phyloP scores from a whole-genome alignment of 2,329 filamentous ascomycete genomes.

The Teratosphaeria zuluensis region DNA sequence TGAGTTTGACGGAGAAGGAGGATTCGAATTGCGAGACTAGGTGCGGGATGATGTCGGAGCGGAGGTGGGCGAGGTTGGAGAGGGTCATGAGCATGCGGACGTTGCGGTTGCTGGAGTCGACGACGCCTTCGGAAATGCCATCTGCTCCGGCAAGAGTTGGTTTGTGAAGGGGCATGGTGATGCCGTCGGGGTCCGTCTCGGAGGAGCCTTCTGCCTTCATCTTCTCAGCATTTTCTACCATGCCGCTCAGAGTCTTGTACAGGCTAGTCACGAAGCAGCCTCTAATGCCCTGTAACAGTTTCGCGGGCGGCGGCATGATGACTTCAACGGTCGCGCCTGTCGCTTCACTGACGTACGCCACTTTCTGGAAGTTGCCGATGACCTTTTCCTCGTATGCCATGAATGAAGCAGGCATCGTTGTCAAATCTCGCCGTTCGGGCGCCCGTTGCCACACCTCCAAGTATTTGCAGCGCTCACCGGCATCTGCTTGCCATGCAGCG shows the following conservation, averaged over 20 bases:
- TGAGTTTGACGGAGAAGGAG: slow-evolving; percentile 85
- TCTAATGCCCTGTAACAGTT: slow-evolving; percentile 81
- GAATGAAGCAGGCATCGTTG: slow-evolving; percentile 82
- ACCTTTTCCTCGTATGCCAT: slow-evolving; percentile 75
- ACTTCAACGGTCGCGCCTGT: slow-evolving; percentile 56
- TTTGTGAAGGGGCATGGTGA: slow-evolving; percentile 38
- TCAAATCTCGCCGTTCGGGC: slow-evolving; percentile 72
- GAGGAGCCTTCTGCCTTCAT: slow-evolving; percentile 50
- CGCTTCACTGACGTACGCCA: slow-evolving; percentile 75
- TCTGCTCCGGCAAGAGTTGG: slow-evolving; percentile 8
- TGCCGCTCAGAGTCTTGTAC: slow-evolving; percentile 86
- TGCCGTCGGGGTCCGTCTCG: slow-evolving; percentile 42
- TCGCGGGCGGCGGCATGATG: slow-evolving; percentile 73
- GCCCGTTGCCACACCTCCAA: slow-evolving; percentile 90
- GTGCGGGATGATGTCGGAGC: slow-evolving; percentile 70
- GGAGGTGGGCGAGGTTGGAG: slow-evolving; percentile 79
- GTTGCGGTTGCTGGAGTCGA: slow-evolving; percentile 42
- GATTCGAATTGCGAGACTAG: slow-evolving; percentile 91
- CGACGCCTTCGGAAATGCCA: slow-evolving; percentile 26
- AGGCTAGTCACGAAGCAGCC: slow-evolving; percentile 87
- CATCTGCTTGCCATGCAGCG: slow-evolving; percentile 85
- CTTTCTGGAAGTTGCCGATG: slow-evolving; percentile 82
- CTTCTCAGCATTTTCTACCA: slow-evolving; percentile 92
- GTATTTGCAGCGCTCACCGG: slow-evolving; percentile 72
- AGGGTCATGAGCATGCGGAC: slow-evolving; percentile 86